Evolutionary conservation across 2,329 filamentous ascomycete genomes (phyloP).

Genomic region (Fusarium citri): DNA sequence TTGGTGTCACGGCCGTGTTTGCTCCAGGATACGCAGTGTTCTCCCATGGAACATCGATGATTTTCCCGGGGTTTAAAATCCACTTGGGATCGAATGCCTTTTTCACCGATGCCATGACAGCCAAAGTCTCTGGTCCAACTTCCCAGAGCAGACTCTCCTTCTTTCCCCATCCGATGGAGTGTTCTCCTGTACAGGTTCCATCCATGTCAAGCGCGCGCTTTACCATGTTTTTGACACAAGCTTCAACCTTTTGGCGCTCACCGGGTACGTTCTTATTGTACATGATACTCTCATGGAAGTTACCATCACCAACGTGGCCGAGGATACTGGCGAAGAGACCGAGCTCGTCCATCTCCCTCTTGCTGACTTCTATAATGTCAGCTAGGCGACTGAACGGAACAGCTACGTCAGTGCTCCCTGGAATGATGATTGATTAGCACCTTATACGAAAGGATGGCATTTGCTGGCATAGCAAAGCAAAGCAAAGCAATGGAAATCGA

Average conservation of each 20-base stretch:
- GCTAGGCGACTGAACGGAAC: constrained; percentile 81
- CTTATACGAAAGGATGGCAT: neutral
- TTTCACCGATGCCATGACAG: constrained; percentile 88
- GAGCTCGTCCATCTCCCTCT: constrained; percentile 87
- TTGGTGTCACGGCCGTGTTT: constrained; percentile 43
- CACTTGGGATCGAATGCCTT: constrained; percentile 84
- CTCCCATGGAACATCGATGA: constrained; percentile 75
- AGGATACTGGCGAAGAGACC: constrained; percentile 89
- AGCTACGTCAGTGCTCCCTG: constrained; percentile 84
- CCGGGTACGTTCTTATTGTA: constrained; percentile 78
- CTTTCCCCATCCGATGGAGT: constrained; percentile 87
- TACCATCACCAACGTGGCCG: constrained; percentile 92
- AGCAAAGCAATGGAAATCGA: neutral
- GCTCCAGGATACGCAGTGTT: constrained; percentile 36
- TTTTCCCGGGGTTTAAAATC: constrained; percentile 94
- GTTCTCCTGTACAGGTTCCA: constrained; percentile 90
- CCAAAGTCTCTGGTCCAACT: constrained; percentile 82
- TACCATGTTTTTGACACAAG: constrained; percentile 90
- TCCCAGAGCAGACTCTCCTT: constrained; percentile 83
- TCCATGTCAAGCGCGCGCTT: constrained; percentile 93
- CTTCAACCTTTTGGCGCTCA: constrained; percentile 81
- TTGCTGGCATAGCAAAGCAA: neutral
- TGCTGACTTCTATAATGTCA: constrained; percentile 83
- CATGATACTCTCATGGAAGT: constrained; percentile 94
- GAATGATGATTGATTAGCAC: neutral